Evolutionary conservation across 768 basidiomycete genomes (phyloP), one percentile per base, ranked within the genome.

Genomic region (Tubosaeta sp.): DNA sequence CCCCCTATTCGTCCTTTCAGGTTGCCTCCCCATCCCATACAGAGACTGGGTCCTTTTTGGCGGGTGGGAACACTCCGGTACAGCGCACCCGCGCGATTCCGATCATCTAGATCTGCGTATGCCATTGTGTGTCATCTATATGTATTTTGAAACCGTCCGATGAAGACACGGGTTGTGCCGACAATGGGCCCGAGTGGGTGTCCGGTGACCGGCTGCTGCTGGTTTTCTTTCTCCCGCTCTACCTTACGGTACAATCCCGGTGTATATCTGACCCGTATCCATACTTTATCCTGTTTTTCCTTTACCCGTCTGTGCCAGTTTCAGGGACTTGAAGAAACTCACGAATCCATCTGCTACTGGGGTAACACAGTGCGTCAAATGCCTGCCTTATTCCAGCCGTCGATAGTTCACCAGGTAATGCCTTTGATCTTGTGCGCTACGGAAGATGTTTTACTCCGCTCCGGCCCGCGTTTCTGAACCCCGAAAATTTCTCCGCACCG

Each of bases 41-140:
- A 16, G 62, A 49, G n/a, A 48, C 50, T 8, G 18, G 24, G 6
- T 53, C 62, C 4, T 51, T 52, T 31, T 35, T 51, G 6, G 53
- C 56, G 13, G 41, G 54, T 2, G 48, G 49, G 16, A 38, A 44
- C 18, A 22, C 27, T 18, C 24, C 21, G 14, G 10, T 9, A 21
- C 59, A 47, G 7, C 54, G 41, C 18, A 44, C 49, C 19, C 62
- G 12, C 3, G 19, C 55, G 18, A 52, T 67, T 48, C 63, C 63
- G 7, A 65, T 65, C 3, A 13, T 65, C 30, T 65, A 55, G 40
- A 34, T 45, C 10, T 3, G 14, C 6, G 7, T 19, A 31, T 19
- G 1, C 32, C 10, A 18, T 41, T 12, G 18, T 39, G 19, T 40
- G 22, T 21, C 35, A 36, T 36, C 6, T 36, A n/a, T 36, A 18